These are phyloP conservation scores for Suillus decipiens DNA, from an alignment of 768 basidiomycete species.

Conservation along the genomic window DNA sequence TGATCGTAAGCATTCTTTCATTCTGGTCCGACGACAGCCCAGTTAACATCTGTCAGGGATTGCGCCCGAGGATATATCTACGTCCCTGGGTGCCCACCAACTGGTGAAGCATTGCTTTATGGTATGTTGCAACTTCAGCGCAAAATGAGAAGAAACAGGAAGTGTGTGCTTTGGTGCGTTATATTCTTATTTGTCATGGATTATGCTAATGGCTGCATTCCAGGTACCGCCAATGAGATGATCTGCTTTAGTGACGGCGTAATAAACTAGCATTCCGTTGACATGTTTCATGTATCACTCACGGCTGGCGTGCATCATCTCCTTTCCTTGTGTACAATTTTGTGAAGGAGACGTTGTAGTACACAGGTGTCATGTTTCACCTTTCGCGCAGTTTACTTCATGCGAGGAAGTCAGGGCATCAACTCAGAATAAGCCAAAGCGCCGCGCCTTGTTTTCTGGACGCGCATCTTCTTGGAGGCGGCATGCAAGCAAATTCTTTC, in stretches of 20 bases:
- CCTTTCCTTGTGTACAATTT: not conserved
- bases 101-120: constrained; percentile 95
- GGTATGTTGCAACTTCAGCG: constrained; percentile 97
- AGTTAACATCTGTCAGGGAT: constrained; percentile 56
- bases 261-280: constrained; percentile 15
- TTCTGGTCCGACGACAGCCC: not conserved
- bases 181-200: not conserved
- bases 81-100: constrained; percentile 93
- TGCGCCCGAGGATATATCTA: constrained; percentile 98
- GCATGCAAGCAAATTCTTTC: no score
- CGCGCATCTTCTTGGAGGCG: not conserved
- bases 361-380: not conserved
- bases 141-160: constrained; percentile 90
- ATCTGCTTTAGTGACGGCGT: constrained; percentile 24
- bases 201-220: not conserved
- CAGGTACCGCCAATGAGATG: constrained; percentile 59
- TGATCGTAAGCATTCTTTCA: constrained; percentile 67
- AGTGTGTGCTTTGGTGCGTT: constrained; percentile 81
- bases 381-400: not conserved
- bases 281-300: not conserved
- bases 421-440: not conserved
- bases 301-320: not conserved
- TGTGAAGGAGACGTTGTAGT: not conserved
- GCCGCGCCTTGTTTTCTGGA: not conserved
- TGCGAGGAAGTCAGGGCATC: not conserved